Evolutionary conservation across 805 yeast genomes (phyloP).

Genomic region (Metschnikowia chrysomelidarum): DNA sequence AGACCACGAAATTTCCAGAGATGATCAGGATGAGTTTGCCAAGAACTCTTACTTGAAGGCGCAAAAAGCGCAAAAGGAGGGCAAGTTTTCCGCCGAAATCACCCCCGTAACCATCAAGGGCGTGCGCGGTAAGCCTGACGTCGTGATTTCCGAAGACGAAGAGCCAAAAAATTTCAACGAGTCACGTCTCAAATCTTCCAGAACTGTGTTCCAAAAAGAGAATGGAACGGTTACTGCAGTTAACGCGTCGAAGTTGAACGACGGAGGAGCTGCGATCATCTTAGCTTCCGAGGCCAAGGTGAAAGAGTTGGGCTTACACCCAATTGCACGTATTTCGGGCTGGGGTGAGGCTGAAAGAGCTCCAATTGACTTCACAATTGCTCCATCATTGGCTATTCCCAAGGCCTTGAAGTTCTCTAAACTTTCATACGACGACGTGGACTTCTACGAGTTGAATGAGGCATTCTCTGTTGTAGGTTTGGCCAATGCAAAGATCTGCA

Average conservation of each 20-base stretch:
- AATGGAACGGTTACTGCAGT: conserved; percentile 97
- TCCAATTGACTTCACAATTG: conserved; percentile 93
- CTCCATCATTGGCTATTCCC: conserved; percentile 93
- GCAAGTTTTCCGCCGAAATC: conserved; percentile 81
- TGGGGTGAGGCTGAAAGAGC: conserved; percentile 99
- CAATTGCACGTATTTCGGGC: conserved; percentile 83
- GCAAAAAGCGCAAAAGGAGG: conserved; percentile 70
- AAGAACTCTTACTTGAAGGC: conserved; percentile 83
- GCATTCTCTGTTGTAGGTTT: conserved; percentile 96
- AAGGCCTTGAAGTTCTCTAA: conserved; percentile 91
- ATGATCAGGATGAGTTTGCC: conserved; percentile 88
- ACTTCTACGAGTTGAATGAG: conserved; percentile 94
- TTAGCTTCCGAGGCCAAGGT: conserved; percentile 83
- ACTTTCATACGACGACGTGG: conserved; percentile 62
- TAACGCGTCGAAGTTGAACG: conserved; percentile 93
- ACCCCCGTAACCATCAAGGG: conserved; percentile 90
- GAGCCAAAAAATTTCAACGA: conserved; percentile 79
- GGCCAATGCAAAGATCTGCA: conserved; percentile 75
- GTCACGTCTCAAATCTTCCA: conserved; percentile 71
- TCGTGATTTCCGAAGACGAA: conserved; percentile 72
- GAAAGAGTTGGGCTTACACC: conserved; percentile 81
- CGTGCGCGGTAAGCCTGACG: conserved; percentile 81
- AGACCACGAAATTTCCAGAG: conserved; percentile 75
- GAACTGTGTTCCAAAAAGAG: conserved; percentile 93
- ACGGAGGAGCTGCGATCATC: conserved; percentile 96